Conservation (phyloP, 2,329 filamentous ascomycete genomes). For the Paecilomyces variotii region DNA sequence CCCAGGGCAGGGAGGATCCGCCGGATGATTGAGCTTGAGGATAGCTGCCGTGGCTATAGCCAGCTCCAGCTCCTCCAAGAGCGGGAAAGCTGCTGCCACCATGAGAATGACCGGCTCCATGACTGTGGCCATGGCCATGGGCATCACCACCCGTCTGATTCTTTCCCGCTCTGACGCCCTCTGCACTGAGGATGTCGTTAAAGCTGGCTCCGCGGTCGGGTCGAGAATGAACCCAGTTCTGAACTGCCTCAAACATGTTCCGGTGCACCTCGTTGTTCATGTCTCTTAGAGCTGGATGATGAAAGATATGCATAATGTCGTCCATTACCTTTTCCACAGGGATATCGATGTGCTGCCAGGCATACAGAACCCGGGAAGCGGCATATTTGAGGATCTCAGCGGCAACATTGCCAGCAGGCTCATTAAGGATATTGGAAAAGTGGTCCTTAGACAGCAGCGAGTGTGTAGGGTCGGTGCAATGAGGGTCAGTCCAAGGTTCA, state of each 20-base stretch:
- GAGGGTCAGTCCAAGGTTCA: conserved; percentile 70
- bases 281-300: conserved; percentile 79
- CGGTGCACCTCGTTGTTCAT: conserved; percentile 70
- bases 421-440: conserved; percentile 71
- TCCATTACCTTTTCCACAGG: conserved; percentile 74
- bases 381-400: conserved; percentile 75
- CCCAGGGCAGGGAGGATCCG: conserved; percentile 20
- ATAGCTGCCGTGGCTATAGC: conserved; percentile 12
- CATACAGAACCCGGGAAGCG: conserved; percentile 79
- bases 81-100: conserved; percentile 18
- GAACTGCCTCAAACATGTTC: conserved; percentile 81
- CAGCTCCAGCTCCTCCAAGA: conserved; percentile 12
- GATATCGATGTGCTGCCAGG: conserved; percentile 82
- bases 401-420: conserved; percentile 66
- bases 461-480: conserved; percentile 71
- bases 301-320: conserved; percentile 76
- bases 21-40: conserved; percentile 10
- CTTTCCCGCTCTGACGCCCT: conserved; percentile 72
- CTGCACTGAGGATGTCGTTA: conserved; percentile 67
- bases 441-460: conserved; percentile 80
- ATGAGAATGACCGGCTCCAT: conserved; percentile 23
- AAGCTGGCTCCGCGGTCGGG: conserved; percentile 59
- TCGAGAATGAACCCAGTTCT: conserved; percentile 67
- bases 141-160: conserved; percentile 54
- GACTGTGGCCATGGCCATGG: conserved; percentile 3